Evolutionary conservation across 148 eudicot genomes (phyloP).

Genomic region (Fagopyrum homotropicum): DNA sequence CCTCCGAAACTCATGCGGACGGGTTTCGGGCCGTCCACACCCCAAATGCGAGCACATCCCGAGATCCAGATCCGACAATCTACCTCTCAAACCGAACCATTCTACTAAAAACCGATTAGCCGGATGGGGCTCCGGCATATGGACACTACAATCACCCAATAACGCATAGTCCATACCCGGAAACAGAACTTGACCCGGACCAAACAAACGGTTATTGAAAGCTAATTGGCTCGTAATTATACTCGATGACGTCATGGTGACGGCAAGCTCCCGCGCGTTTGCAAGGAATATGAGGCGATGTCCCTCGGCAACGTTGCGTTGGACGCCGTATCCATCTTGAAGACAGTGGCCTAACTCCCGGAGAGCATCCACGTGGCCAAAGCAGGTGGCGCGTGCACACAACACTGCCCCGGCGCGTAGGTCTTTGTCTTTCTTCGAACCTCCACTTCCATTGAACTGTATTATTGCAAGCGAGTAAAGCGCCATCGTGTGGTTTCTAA

Average conservation of each 20-base stretch:
- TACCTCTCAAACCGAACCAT: slow-evolving; percentile 21
- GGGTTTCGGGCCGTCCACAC: slow-evolving; percentile 60
- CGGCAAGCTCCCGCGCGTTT: slow-evolving; percentile 26
- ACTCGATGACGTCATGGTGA: neutral
- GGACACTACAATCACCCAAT: slow-evolving; percentile 14
- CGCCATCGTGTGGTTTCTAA: slow-evolving; percentile 28
- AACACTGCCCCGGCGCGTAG: slow-evolving; percentile 28
- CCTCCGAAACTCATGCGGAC: slow-evolving; percentile 51
- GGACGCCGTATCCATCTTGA: slow-evolving; percentile 43
- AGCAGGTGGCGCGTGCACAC: slow-evolving; percentile 31
- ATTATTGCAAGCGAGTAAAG: slow-evolving; percentile 39
- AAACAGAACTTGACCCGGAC: neutral
- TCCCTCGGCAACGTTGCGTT: slow-evolving; percentile 15
- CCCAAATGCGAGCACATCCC: slow-evolving; percentile 38
- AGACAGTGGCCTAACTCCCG: slow-evolving; percentile 44
- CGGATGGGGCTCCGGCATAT: slow-evolving; percentile 26
- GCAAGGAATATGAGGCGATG: slow-evolving; percentile 30
- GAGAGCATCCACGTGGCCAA: slow-evolving; percentile 33
- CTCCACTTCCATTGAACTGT: slow-evolving; percentile 45
- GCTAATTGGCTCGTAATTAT: too few species aligned
- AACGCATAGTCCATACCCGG: neutral
- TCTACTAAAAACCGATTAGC: slow-evolving; percentile 29
- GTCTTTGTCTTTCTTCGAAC: slow-evolving; percentile 23
- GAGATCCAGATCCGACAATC: slow-evolving; percentile 19
- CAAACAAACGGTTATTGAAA: too few species aligned